Percentiles rank a stretch among this genome's conserved stretches.
phyloP scores from a whole-genome alignment of 176 grass and related monocot genomes.

The Cocos nucifera region DNA sequence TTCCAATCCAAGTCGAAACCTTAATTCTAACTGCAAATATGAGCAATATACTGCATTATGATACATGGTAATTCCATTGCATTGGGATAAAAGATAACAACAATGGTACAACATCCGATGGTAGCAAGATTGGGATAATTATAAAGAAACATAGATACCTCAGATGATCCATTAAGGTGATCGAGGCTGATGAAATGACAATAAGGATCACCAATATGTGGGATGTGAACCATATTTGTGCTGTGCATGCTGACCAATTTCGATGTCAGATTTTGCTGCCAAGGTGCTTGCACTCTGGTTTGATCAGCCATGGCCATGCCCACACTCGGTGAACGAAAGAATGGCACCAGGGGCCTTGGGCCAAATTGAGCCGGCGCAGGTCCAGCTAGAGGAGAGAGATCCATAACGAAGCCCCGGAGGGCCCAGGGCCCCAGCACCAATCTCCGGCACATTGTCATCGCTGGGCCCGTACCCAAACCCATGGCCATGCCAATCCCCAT shows the following conservation, averaged over 20 bases:
- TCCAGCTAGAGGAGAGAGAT: slow-evolving; percentile 1
- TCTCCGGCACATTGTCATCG: not conserved
- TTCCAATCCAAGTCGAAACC: too few species aligned
- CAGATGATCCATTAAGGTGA: slow-evolving; percentile 8
- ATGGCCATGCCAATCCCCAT: slow-evolving; percentile 7
- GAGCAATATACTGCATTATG: too few species aligned
- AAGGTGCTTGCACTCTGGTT: not conserved
- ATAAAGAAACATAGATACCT: slow-evolving; percentile 14
- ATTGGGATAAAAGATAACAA: too few species aligned
- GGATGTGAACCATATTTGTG: slow-evolving; percentile 4
- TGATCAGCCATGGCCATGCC: not conserved
- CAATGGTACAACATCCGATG: too few species aligned
- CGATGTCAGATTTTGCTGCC: not conserved
- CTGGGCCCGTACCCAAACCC: not conserved
- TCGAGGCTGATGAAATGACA: slow-evolving; percentile 1
- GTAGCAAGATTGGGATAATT: too few species aligned
- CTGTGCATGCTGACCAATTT: not conserved
- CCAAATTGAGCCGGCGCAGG: not conserved
- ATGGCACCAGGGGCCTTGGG: not conserved
- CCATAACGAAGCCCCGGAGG: not conserved
- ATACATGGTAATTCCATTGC: too few species aligned
- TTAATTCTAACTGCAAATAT: too few species aligned
- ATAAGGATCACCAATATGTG: slow-evolving; percentile 13
- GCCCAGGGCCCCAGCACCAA: not conserved
- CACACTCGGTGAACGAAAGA: not conserved